Percentiles rank a stretch among this genome's conserved stretches.
phyloP scores from a whole-genome alignment of 164 flowering plant genomes.

The Liriodendron chinense region DNA sequence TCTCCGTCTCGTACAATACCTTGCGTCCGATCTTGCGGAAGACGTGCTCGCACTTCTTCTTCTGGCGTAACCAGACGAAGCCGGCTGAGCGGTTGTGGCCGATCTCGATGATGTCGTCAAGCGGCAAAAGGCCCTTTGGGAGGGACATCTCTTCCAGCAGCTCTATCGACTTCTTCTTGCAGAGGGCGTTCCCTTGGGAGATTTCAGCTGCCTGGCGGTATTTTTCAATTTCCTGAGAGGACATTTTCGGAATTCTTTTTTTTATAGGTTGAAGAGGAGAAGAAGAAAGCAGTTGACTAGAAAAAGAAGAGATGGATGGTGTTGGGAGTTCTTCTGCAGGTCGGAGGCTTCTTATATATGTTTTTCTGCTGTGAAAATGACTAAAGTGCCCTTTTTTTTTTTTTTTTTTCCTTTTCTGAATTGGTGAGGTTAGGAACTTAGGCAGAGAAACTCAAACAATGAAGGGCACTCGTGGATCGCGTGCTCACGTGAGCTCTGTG shows the following conservation, averaged over 20 bases:
- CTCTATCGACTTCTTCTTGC: conserved; percentile 42
- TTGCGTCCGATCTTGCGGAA: conserved; percentile 55
- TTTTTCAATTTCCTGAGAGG: conserved; percentile 32
- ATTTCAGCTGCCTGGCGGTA: conserved; percentile 59
- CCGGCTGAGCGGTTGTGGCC: conserved; percentile 59
- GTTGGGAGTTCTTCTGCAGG: not conserved
- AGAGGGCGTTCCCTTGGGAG: conserved; percentile 49
- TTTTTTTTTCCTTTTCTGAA: too few relatives aligned
- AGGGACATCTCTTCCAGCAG: conserved; percentile 51
- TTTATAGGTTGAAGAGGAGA: not conserved
- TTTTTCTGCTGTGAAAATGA: too few relatives aligned
- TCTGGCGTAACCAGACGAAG: conserved; percentile 76
- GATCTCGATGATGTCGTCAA: conserved; percentile 52
- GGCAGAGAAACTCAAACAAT: too few relatives aligned
- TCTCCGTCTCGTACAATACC: conserved; percentile 49
- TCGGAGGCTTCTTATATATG: not conserved
- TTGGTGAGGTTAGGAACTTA: too few relatives aligned
- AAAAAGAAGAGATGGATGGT: not conserved
- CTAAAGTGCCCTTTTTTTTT: too few relatives aligned
- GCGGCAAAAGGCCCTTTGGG: conserved; percentile 73
- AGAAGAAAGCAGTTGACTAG: not conserved
- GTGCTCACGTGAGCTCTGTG: too few relatives aligned
- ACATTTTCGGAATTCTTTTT: not conserved
- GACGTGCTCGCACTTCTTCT: conserved; percentile 54
- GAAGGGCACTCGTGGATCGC: too few relatives aligned